Base-by-base conservation (phyloP, 106 monocot genomes). In the Phalaenopsis aphrodite region DNA sequence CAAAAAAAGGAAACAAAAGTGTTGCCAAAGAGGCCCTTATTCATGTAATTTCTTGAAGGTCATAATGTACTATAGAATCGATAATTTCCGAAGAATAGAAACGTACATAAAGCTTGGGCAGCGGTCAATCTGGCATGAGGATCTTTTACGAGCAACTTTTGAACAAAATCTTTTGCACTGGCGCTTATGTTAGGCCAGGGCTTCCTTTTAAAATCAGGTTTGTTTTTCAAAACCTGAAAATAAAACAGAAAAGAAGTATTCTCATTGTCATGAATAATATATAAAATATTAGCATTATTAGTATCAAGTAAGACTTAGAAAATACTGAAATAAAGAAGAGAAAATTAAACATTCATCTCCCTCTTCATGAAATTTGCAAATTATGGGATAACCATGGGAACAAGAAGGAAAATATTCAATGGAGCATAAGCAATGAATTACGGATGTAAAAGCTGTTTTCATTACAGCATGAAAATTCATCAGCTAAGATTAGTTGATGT, bases 101-200 rank as follows among this genome's bases (percentile, higher is more conserved):
- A 92, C 90, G 21, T 90, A 96, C 96, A 96, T 78, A 96, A 88
- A 77, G 96, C 96, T 86, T 96, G 96, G 84, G 96, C 90, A 81
- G 96, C 96, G 52, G 96, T 96, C 46, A 93, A 82, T 77, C 96
- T 91, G 15, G 83, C 84, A 68, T 87, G 85, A 83, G 91, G 93
- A 76, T 96, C 90, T 83, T 96, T 96, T 19, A 90, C 90, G 72
- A 96, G 84, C 36, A 96, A 86, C 82, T 90, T 96, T 56, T 88
- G 86, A 75, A 96, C 87, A 81, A 96, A 96, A 84, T 93, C 96
- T 80, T 91, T 96, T 11, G 93, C 96, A 73, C 89, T 82, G 15
- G 77, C 21, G 58, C 93, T 96, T 84, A 96, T 87, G 78, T 48
- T 87, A 73, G 91, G 90, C 96, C 96, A 96, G 42, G 96, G 96